phyloP scores from a whole-genome alignment of 202 grass and related monocot species.

The Hordeum pubiflorum region DNA sequence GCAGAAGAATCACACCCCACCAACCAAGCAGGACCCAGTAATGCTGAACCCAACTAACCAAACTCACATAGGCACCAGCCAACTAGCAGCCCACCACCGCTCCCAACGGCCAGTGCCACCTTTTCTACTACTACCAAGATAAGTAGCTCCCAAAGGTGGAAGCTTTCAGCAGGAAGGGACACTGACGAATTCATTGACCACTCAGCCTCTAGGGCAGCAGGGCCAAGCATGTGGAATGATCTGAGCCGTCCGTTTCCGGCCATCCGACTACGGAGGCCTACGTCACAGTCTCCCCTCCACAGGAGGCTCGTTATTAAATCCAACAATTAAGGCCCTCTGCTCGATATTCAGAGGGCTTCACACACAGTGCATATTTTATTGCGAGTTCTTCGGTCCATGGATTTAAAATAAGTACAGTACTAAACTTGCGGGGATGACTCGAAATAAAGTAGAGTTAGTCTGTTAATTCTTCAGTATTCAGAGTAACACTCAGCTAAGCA shows the following conservation, averaged over 20 bases:
- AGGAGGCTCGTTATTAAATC: conserved; percentile 1
- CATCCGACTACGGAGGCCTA: background rate
- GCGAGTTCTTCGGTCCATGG: background rate
- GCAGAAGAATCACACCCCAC: conserved; percentile 35
- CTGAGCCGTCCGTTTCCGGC: conserved; percentile 4
- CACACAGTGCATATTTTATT: background rate
- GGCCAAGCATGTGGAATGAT: background rate
- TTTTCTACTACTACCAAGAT: background rate
- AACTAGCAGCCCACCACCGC: background rate
- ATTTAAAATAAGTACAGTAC: background rate
- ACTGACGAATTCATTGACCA: background rate
- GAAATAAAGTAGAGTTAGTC: conserved; percentile 1
- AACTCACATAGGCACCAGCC: conserved; percentile 16
- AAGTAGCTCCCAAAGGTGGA: background rate
- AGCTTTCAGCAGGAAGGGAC: background rate
- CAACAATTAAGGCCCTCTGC: background rate
- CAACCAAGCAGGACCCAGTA: conserved; percentile 27
- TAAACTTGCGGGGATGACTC: background rate
- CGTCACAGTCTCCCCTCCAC: background rate
- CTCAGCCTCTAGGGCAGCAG: background rate
- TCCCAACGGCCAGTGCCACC: background rate
- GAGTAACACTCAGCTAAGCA: background rate
- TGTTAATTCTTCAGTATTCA: background rate
- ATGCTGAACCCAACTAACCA: conserved; percentile 26
- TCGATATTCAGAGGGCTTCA: conserved; percentile 16